Evolutionary conservation across 441 rosid genomes (phyloP), one percentile per base, ranked within the genome.

Genomic region (Jatropha podagrica): DNA sequence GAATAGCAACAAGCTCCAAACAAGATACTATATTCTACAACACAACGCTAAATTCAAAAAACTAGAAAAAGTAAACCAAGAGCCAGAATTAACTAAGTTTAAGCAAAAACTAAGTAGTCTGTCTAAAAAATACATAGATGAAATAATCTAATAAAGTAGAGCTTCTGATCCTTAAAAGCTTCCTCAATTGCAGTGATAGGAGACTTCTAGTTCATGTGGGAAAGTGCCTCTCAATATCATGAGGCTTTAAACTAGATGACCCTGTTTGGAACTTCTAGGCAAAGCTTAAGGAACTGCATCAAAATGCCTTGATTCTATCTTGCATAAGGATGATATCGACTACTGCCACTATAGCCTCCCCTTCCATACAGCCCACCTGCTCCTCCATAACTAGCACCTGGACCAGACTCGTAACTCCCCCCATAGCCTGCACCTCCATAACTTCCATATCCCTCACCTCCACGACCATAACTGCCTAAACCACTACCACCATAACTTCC

Each of bases 291-390:
- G 74, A 81, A 81, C 87, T 82, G 85, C 87, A 81, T 77, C 76
- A 69, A 65, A 71, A 74, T 71, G 83, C 81, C 78, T 81, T 63
- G 76, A 77, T 71, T 84, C 91, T 89, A 93, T 82, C 98, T 90
- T 76, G 91, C 82, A 77, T 93, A 95, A 63, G 99, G 99, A 88
- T 95, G 98, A 81, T 90, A 95, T 46, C 97, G 92, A 90, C 92
- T 88, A 89, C 89, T 86, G 95, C 91, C 85, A 87, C 90, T 88
- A 89, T 91, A 90, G 85, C 98, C 88, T 83, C 91, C 96, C 87
- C 95, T 86, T 70, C 97, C 92, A 78, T 88, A 92, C 63, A 87
- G 78, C 52, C 91, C 96, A 83, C 94, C 88, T 79, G 88, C 85
- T 77, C 92, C 95, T 79, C 90, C 92, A 81, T 87, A 91, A 85